phyloP scores from a whole-genome alignment of 2,329 filamentous ascomycete species.

The Myriosclerotinia curreyana region DNA sequence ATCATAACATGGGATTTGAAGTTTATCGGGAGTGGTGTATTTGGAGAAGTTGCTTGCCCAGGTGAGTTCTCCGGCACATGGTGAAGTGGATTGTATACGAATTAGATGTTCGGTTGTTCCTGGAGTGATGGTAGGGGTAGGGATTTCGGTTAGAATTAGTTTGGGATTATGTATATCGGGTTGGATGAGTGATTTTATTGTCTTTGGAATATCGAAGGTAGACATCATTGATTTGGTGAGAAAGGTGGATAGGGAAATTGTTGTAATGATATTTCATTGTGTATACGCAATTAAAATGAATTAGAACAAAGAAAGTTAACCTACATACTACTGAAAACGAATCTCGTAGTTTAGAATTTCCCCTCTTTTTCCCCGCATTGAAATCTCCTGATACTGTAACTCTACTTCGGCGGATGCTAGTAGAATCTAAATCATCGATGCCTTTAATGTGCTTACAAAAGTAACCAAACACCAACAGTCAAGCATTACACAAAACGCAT shows the following conservation, averaged over 20 bases:
- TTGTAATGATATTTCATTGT: not conserved
- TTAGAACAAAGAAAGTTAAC: not conserved
- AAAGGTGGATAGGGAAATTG: not conserved
- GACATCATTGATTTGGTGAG: not conserved
- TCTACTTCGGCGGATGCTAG: not conserved
- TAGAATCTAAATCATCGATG: not conserved
- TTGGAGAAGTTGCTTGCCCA: constrained; percentile 9
- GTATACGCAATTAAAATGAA: not conserved
- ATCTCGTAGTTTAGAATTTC: not conserved
- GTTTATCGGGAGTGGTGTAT: not conserved
- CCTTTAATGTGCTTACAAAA: not conserved
- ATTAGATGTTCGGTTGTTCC: constrained; percentile 15
- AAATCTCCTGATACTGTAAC: not conserved
- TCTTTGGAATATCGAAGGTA: not conserved
- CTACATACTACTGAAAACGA: constrained; percentile 9
- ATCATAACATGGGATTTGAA: constrained; percentile 11
- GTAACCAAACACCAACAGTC: not conserved
- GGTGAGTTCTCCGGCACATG: constrained; percentile 12
- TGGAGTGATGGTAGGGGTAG: not conserved
- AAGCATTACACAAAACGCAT: not conserved
- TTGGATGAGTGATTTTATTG: constrained; percentile 13
- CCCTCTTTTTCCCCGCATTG: constrained; percentile 1
- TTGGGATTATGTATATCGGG: constrained; percentile 9
- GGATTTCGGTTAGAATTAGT: constrained; percentile 10
- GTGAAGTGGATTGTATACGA: constrained; percentile 2